Conservation (phyloP, 2,329 filamentous ascomycete genomes). For the Pseudogymnoascus sp. region DNA sequence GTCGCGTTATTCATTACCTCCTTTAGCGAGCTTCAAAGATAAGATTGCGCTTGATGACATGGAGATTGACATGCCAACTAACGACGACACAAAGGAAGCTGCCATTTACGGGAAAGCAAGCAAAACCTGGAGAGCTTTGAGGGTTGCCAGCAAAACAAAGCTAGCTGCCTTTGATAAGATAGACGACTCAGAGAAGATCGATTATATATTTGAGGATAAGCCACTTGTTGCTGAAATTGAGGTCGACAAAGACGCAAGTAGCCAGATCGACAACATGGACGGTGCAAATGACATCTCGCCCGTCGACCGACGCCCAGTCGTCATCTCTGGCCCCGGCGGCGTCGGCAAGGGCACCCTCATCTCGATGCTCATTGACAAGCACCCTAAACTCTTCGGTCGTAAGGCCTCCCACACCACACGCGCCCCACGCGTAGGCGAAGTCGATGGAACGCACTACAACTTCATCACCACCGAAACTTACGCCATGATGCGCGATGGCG, state of each 20-base stretch:
- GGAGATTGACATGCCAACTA: constrained; percentile 72
- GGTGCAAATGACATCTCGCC: constrained; percentile 29
- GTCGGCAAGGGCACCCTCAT: constrained; percentile 56
- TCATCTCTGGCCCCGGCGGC: constrained; percentile 58
- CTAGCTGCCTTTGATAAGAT: constrained; percentile 79
- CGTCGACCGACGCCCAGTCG: constrained; percentile 45
- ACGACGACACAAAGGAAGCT: constrained; percentile 47
- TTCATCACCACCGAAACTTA: constrained; percentile 50
- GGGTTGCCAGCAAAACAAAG: constrained; percentile 66
- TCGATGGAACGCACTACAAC: constrained; percentile 42
- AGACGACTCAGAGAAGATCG: constrained; percentile 68
- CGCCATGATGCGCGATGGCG: constrained; percentile 49
- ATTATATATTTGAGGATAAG: constrained; percentile 44
- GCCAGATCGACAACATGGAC: neutral
- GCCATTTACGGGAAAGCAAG: constrained; percentile 68
- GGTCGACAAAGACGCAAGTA: neutral
- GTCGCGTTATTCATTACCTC: constrained; percentile 58
- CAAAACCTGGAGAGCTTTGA: constrained; percentile 82
- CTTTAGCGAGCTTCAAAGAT: constrained; percentile 59
- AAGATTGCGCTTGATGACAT: constrained; percentile 74
- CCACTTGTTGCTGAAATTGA: neutral
- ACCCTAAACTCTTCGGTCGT: constrained; percentile 55
- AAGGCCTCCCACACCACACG: constrained; percentile 49
- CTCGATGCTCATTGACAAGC: constrained; percentile 52
- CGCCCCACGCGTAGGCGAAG: constrained; percentile 39